These are phyloP conservation scores for Rhodotorula sp. DNA, from an alignment of 1,284 basidiomycete genomes.

Conservation along the genomic window DNA sequence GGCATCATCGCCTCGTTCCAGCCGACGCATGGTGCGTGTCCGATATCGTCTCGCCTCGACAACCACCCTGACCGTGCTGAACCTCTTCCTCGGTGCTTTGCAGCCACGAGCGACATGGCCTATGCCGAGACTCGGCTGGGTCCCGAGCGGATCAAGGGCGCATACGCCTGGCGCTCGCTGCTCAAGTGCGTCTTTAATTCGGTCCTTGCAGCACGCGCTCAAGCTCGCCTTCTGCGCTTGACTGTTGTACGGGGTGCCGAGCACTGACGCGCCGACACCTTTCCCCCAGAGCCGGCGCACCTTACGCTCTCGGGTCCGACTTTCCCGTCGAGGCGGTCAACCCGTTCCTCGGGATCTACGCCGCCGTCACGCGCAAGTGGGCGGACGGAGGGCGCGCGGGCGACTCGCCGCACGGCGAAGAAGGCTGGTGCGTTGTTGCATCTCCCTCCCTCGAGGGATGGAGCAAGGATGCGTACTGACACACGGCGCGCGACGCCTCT, in stretches of 20 bases:
- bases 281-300: constrained; percentile 47
- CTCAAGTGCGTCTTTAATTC: constrained; percentile 58
- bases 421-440: constrained; percentile 61
- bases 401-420: constrained; percentile 76
- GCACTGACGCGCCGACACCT: background rate
- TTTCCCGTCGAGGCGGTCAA: constrained; percentile 86
- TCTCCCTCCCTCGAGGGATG: constrained; percentile 35
- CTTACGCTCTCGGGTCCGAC: constrained; percentile 81
- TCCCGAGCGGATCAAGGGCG: constrained; percentile 72
- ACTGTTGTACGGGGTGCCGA: background rate
- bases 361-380: constrained; percentile 73
- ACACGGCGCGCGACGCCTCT: background rate
- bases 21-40: constrained; percentile 69
- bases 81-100: background rate
- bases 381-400: constrained; percentile 56
- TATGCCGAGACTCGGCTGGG: constrained; percentile 82
- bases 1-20: constrained; percentile 90
- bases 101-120: constrained; percentile 77
- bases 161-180: constrained; percentile 83
- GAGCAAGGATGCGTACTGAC: background rate
- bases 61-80: background rate
- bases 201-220: background rate
- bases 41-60: too few species aligned
- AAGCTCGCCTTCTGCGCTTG: too few species aligned
- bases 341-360: constrained; percentile 77